Evolutionary conservation across 495 filamentous ascomycete species (phyloP), one percentile per base, ranked within the genome.

Genomic region (Penicillium parvum): DNA sequence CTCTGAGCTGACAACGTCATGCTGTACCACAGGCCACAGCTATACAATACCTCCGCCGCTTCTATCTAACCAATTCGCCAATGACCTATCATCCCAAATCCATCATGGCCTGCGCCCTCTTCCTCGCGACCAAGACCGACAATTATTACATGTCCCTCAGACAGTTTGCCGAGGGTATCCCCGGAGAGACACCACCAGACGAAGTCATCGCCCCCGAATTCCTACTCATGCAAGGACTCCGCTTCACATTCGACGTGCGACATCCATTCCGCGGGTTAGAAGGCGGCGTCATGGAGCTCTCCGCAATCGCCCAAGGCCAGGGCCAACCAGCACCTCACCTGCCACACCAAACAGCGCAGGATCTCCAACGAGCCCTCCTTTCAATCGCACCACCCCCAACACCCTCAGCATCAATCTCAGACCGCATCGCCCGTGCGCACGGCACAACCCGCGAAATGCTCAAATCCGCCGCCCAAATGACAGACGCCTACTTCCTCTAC

Each of bases 401-500:
- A 1, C 52, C 60, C 5, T 53, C 58, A 1, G 53, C 53, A 9
- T 58, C 67, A 0, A 56, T 66, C 34, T 47, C 58, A 20, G 61
- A 57, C 29, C 62, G 88, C 9, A 78, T 95, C 39, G 70, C 72
- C 19, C 63, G 68, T 6, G 88, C 88, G 2, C 88, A 95, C 55
- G 68, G 63, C 22, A 77, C 70, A 42, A 86, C 90, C 4, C 78
- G 83, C 30, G 76, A 83, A 3, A 71, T 85, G 27, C 75, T 96
- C 23, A 89, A 88, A 47, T 81, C 78, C 30, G 82, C 85, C 35
- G 86, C 89, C 1, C 68, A 92, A 29, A 76, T 95, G 50, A 91
- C 91, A 18, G 92, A 98, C 56, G 89, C 77, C 15, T 96, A 96
- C 67, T 96, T 97, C 71, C 83, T 95, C 55, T 97, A 87, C 66